A percentile compares a stretch with the other conserved stretches of the same genome.
Conservation (phyloP, 2,329 filamentous ascomycete species). For the Paecilomyces dactylethromorphus region DNA sequence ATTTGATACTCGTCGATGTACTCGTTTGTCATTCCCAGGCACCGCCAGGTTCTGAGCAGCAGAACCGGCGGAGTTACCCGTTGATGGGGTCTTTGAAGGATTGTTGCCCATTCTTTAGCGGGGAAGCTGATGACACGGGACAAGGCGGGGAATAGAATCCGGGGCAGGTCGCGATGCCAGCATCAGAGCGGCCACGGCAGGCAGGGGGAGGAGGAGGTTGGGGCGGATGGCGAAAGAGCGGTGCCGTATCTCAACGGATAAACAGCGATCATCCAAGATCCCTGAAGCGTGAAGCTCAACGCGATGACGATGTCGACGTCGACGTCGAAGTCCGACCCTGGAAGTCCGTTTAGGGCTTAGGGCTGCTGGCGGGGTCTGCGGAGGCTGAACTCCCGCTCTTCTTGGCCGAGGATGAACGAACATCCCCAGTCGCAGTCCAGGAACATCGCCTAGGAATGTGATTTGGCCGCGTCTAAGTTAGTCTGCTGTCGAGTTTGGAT, state of each 20-base stretch:
- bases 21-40: constrained; percentile 28
- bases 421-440: constrained; percentile 1
- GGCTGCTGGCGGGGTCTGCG: constrained; percentile 6
- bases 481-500: not conserved
- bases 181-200: constrained; percentile 13
- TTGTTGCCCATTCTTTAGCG: constrained; percentile 43
- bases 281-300: not conserved
- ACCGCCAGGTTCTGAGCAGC: constrained; percentile 17
- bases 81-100: constrained; percentile 36
- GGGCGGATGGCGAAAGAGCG: not conserved
- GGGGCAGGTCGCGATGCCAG: constrained; percentile 13
- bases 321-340: constrained; percentile 7
- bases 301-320: constrained; percentile 11
- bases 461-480: not conserved
- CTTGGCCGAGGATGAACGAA: not conserved
- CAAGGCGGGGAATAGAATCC: constrained; percentile 6
- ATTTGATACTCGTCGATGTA: constrained; percentile 34
- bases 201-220: constrained; percentile 9
- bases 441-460: not conserved
- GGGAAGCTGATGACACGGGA: constrained; percentile 8
- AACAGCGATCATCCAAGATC: not conserved
- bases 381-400: not conserved
- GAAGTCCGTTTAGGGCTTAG: constrained; percentile 17
- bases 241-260: constrained; percentile 4
- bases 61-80: constrained; percentile 20